Percentiles rank a stretch among this genome's conserved stretches.
Evolutionary conservation across 257 asterid species (phyloP).

Genomic region (Penstemon barbatus): DNA sequence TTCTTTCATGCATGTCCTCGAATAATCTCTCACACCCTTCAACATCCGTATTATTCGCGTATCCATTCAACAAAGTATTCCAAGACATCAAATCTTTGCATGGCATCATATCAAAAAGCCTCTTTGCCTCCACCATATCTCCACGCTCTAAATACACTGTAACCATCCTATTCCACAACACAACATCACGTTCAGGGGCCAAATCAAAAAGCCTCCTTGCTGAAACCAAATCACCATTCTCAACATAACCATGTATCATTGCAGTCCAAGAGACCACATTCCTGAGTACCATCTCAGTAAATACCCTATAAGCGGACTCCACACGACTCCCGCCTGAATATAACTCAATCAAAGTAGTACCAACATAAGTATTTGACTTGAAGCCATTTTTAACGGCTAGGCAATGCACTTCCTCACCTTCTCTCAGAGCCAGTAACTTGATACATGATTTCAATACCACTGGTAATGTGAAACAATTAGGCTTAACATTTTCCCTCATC

Average conservation of each 20-base stretch:
- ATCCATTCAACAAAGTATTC: conserved; percentile 82
- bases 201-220: conserved; percentile 74
- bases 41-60: conserved; percentile 62
- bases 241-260: conserved; percentile 64
- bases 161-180: conserved; percentile 78
- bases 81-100: conserved; percentile 71
- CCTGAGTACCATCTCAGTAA: conserved; percentile 66
- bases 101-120: conserved; percentile 72
- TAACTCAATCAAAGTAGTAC: conserved; percentile 74
- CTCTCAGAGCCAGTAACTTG: conserved; percentile 47
- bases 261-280: conserved; percentile 91
- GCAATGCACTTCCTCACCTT: conserved; percentile 71
- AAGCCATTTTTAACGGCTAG: conserved; percentile 52
- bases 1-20: conserved; percentile 55
- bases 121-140: conserved; percentile 66
- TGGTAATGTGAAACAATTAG: conserved; percentile 66
- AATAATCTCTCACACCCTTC: conserved; percentile 63
- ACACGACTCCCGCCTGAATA: conserved; percentile 46
- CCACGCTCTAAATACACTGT: conserved; percentile 51
- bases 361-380: conserved; percentile 51
- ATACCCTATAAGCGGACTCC: conserved; percentile 56
- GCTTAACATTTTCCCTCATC: conserved; percentile 63
- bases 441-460: conserved; percentile 71
- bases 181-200: conserved; percentile 76
- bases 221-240: conserved; percentile 50